phyloP scores from a whole-genome alignment of 257 asterid species.

The Perilla frutescens region DNA sequence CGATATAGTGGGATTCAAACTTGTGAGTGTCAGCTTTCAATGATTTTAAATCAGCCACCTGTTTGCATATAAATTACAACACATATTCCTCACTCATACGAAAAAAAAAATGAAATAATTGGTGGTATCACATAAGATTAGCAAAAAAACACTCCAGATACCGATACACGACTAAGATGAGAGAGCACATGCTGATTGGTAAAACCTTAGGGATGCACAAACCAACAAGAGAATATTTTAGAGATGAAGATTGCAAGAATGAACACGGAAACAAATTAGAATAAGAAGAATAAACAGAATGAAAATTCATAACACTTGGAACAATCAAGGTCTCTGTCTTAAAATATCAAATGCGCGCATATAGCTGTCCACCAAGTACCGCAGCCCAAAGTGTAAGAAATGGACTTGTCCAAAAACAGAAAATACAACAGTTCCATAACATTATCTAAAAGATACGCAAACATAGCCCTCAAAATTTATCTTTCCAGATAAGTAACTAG shows the following conservation, averaged over 20 bases:
- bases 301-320: too few relatives aligned
- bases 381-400: background rate
- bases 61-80: conserved; percentile 34
- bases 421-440: background rate
- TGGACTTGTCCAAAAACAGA: background rate
- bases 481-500: background rate
- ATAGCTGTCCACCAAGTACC: too few relatives aligned
- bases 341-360: too few relatives aligned
- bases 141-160: background rate
- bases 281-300: too few relatives aligned
- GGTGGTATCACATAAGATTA: background rate
- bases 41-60: conserved; percentile 85
- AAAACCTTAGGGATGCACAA: background rate
- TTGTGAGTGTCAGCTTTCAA: conserved; percentile 81
- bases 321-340: too few relatives aligned
- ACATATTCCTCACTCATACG: background rate
- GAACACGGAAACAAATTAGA: background rate
- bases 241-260: too few relatives aligned
- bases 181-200: background rate
- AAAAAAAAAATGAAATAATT: background rate
- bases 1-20: conserved; percentile 87
- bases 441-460: too few relatives aligned
- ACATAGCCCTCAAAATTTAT: background rate
- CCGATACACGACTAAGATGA: background rate
- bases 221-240: background rate